Conservation (phyloP, 495 filamentous ascomycete species). For the Trichoderma reesei region DNA sequence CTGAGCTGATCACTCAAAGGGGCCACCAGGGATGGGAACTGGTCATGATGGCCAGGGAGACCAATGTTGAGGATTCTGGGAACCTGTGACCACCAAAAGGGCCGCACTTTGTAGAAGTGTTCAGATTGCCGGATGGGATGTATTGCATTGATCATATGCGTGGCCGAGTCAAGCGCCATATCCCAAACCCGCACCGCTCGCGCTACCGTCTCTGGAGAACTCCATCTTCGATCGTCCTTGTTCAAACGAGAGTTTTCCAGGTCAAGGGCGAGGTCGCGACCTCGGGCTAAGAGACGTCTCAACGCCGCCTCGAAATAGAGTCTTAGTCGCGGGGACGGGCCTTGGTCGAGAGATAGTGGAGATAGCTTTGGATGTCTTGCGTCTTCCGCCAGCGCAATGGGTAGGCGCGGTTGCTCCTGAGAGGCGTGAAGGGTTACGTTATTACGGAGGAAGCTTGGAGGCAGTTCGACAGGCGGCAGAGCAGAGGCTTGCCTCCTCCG, state of each 20-base stretch:
- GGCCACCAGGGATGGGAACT: not conserved
- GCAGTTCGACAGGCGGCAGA: not conserved
- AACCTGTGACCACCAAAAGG: slow-evolving; percentile 9
- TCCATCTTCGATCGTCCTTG: not conserved
- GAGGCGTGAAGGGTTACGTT: not conserved
- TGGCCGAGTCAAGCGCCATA: not conserved
- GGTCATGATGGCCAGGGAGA: not conserved
- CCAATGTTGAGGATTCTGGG: not conserved
- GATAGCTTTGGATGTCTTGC: not conserved
- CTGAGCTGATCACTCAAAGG: not conserved
- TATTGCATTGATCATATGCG: not conserved
- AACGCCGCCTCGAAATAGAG: not conserved
- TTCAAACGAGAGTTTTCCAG: not conserved
- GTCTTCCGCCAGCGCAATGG: not conserved
- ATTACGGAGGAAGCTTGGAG: not conserved
- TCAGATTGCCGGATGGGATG: not conserved
- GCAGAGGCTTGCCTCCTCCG: not conserved
- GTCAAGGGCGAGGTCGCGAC: not conserved
- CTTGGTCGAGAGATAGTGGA: not conserved
- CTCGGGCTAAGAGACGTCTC: not conserved
- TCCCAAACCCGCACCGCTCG: not conserved
- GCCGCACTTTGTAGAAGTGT: not conserved
- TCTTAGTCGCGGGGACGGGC: not conserved
- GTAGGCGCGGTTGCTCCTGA: not conserved
- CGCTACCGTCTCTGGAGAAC: not conserved